Base-by-base conservation (phyloP, 768 basidiomycete genomes). In the Termitomyces sp. region DNA sequence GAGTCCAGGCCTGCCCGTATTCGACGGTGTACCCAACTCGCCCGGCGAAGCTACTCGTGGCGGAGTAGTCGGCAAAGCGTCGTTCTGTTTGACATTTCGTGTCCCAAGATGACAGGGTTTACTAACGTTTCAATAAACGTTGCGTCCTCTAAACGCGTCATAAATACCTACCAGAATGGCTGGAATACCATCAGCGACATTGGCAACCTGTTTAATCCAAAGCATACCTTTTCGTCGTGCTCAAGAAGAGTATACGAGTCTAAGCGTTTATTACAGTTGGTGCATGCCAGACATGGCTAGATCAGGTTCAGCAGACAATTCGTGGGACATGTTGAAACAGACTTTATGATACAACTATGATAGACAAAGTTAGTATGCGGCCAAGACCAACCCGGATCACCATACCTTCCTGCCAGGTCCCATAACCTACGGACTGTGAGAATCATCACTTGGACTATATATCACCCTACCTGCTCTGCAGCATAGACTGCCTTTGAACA, bases 391-490 rank as follows among this genome's bases (percentile, higher is more conserved):
- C 29, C 48, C 27, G 22, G 59, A 42, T 37, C 47, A 62, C 81
- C 39, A 65, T 67, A 92, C 93, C 83, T 88, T 93, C 68, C 93
- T 82, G 24, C 89, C 93, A 53, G 93, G 93, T 20, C 93, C 93
- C 77, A 94, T 84, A 31, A 82, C 83, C 89, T 92, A 63, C n/a
- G n/a, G n/a, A n/a, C n/a, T n/a, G n/a, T n/a, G n/a, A n/a, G n/a
- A n/a, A n/a, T n/a, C n/a, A n/a, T n/a, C n/a, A n/a, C n/a, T n/a
- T n/a, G n/a, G n/a, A n/a, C n/a, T n/a, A n/a, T n/a, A n/a, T n/a
- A n/a, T n/a, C n/a, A n/a, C n/a, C n/a, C n/a, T n/a, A 87, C 90
- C 81, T 94, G 91, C 70, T 95, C 92, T 52, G 92, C 92, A 59
- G 88, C 88, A 72, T 95, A 95, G 32, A 94, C 93, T 0, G 80